Evolutionary conservation across 108 stramenopile genomes (phyloP), one percentile per base, ranked within the genome.

Genomic region (Schizochytrium sp.): DNA sequence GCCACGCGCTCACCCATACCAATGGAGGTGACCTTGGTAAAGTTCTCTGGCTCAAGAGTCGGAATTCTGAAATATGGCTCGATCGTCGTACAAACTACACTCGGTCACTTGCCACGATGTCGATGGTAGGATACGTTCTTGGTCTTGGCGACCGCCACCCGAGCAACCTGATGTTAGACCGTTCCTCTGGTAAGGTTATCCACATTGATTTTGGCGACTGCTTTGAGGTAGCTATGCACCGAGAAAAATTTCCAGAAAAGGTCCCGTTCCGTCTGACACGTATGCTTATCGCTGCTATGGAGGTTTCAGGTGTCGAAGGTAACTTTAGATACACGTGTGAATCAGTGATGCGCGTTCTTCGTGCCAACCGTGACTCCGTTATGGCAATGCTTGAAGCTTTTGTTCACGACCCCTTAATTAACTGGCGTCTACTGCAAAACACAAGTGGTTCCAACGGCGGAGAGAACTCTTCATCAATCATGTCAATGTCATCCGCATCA

Each of bases 211-310:
- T 83, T 61, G 90, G 90, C 40, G 96, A 97, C 88, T 98, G 99
- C 90, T 99, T 99, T 72, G 99, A 99, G 92, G 98, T 99, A 61
- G 98, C 98, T 61, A 98, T 97, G 98, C 95, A 97, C 72, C 95
- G 99, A 41, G 98, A 98, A 8, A 99, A 98, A 89, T 99, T 95
- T 73, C 99, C 99, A 5, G 99, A 99, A 91, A 97, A 94, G 88
- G 96, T 99, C 5, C 99, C 99, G 0, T 99, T 99, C 90, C 97
- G 99, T 46, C 93, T 99, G 3, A 99, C 99, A 38, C 92, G 99
- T n/a, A 99, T 99, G 99, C 94, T 99, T 40, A 94, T 96, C 64
- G 96, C 97, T 72, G 98, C 99, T 19, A 99, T 99, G 99, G 99
- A 99, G 93, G 98, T 98, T 19, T 95, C 96, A 13, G 98, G 98